Evolutionary conservation across 2,329 filamentous ascomycete species (phyloP), one percentile per base, ranked within the genome.

Genomic region (Alternaria viburni): DNA sequence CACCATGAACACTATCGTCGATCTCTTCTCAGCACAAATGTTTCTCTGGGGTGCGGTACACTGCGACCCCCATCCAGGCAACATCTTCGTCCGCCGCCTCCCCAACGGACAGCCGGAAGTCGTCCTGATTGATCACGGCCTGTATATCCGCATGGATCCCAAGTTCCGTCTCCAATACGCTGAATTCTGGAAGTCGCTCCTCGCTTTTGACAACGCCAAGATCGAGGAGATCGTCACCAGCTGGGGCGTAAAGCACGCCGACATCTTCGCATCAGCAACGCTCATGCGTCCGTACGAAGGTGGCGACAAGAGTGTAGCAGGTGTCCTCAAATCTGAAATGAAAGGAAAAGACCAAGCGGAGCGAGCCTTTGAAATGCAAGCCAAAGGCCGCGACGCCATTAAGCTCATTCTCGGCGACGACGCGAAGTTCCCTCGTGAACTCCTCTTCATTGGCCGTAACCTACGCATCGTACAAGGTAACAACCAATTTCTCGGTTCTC

Each of bases 21-120:
- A 97, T 78, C 86, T 98, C 32, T 99, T 98, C 83, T 92, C 91
- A n/a, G 94, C 93, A 3, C 95, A 98, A 77, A 98, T 98, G 86
- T 99, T 97, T 84, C 90, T 97, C 68, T 98, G 93, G 92, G 96
- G 96, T 12, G 87, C 92, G 46, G 92, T 98, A 0, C 95, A 99
- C 83, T 97, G 95, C 81, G 96, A 99, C 78, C 96, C 96, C 10
- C 96, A 99, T 76, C 96, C 96, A 1, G 95, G 95, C 26, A 99
- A 99, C 81, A 96, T 98, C 79, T 97, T 99, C 82, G 91, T 98
- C 75, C 91, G 96, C 9, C 90, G 96, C 9, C 85, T 93, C 15
- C 91, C 93, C 1, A 90, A 86, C 46, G 95, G 95, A n/a, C 86
- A 89, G 46, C 87, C 95, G 1, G 93, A 99, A 82, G 86, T 99